Conservation (phyloP, 805 yeast genomes). For the Lachancea meyersii region DNA sequence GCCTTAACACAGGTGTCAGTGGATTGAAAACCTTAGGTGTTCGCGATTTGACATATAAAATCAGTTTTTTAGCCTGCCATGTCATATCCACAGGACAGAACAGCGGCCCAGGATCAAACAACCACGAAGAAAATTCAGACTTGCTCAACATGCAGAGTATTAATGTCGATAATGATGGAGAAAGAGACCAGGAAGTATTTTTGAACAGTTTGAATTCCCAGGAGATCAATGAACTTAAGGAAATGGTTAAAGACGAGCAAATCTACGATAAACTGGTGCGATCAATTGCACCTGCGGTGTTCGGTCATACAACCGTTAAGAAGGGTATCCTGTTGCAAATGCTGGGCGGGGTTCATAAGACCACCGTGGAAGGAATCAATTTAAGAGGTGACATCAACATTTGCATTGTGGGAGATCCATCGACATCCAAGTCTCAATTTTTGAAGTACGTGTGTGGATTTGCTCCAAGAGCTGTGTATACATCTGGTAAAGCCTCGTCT, state of each 20-base stretch:
- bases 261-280: conserved; percentile 77
- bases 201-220: conserved; percentile 70
- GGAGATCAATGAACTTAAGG: conserved; percentile 77
- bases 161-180: conserved; percentile 38
- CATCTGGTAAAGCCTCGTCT: conserved; percentile 96
- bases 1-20: conserved; percentile 76
- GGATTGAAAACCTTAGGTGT: conserved; percentile 90
- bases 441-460: conserved; percentile 87
- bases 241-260: conserved; percentile 85
- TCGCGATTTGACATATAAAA: conserved; percentile 83
- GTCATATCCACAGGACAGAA: conserved; percentile 55
- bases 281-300: conserved; percentile 93
- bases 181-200: conserved; percentile 73
- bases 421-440: conserved; percentile 94
- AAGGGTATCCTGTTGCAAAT: conserved; percentile 86
- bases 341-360: conserved; percentile 92
- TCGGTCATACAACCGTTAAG: conserved; percentile 90
- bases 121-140: conserved; percentile 16
- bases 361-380: conserved; percentile 88
- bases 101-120: conserved; percentile 15
- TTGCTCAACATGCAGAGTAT: conserved; percentile 21
- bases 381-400: conserved; percentile 95
- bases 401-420: conserved; percentile 96
- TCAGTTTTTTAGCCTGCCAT: conserved; percentile 89
- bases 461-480: conserved; percentile 90